Conservation (phyloP, 2,329 filamentous ascomycete species). For the Trichoderma brevicompactum region DNA sequence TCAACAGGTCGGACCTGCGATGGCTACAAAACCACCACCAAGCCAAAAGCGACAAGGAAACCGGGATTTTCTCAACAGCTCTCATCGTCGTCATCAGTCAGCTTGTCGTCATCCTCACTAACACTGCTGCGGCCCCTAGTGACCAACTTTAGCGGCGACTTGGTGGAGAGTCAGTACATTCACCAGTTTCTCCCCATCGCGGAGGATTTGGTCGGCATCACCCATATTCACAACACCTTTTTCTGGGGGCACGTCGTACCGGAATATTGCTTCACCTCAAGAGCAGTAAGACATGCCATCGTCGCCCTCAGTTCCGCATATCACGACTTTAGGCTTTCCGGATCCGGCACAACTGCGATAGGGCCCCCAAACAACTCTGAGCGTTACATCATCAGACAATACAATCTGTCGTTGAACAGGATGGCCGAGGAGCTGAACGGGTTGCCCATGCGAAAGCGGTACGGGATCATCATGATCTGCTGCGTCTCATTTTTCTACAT, state of each 20-base stretch:
- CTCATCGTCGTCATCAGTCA: slow-evolving; percentile 17
- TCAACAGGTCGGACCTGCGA: slow-evolving; percentile 44
- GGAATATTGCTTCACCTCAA: slow-evolving; percentile 38
- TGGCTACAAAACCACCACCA: slow-evolving; percentile 40
- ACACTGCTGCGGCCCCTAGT: slow-evolving; percentile 39
- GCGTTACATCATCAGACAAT: slow-evolving; percentile 46
- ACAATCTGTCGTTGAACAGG: slow-evolving; percentile 44
- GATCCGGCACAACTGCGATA: slow-evolving; percentile 26
- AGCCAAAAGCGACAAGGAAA: slow-evolving; percentile 19
- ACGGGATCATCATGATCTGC: slow-evolving; percentile 40
- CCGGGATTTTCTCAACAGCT: slow-evolving; percentile 23
- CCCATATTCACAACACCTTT: slow-evolving; percentile 36
- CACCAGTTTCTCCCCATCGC: slow-evolving; percentile 42
- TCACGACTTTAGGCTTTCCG: slow-evolving; percentile 34
- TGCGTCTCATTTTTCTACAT: slow-evolving; percentile 42
- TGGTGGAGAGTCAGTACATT: slow-evolving; percentile 43
- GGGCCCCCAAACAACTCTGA: slow-evolving; percentile 38
- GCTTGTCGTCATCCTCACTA: slow-evolving; percentile 7
- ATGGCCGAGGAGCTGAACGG: slow-evolving; percentile 34
- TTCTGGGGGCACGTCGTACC: slow-evolving; percentile 42
- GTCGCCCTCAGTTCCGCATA: slow-evolving; percentile 43
- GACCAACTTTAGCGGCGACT: slow-evolving; percentile 44
- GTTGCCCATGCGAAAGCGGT: slow-evolving; percentile 26
- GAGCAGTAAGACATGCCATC: slow-evolving; percentile 42
- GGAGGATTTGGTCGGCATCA: slow-evolving; percentile 38